phyloP scores from a whole-genome alignment of 2,329 filamentous ascomycete species.

The Conoideocrella luteorostrata region DNA sequence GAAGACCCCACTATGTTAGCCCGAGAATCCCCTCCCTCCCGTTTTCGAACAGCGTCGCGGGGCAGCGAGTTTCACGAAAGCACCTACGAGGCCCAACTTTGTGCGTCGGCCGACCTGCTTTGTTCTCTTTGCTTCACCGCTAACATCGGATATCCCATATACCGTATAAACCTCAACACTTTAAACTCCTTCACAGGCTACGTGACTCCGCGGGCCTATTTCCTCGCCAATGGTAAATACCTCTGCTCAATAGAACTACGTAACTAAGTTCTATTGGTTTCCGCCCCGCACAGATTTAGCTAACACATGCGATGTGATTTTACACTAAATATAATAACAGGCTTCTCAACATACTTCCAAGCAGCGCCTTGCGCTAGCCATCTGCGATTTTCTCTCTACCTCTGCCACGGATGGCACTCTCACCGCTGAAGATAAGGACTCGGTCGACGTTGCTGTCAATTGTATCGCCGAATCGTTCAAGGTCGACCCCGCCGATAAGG shows the following conservation, averaged over 20 bases:
- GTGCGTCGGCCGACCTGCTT: neutral
- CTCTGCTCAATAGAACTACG: neutral
- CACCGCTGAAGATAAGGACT: slow-evolving; percentile 80
- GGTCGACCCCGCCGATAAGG: slow-evolving; percentile 74
- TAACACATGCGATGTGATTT: too few relatives aligned
- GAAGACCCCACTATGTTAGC: neutral
- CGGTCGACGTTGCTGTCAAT: slow-evolving; percentile 87
- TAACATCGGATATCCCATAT: neutral
- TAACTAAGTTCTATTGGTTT: too few relatives aligned
- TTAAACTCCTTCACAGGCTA: neutral
- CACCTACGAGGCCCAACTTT: neutral
- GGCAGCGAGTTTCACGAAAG: neutral
- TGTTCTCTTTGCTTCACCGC: neutral
- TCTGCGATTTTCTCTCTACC: slow-evolving; percentile 87
- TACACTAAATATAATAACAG: slow-evolving; percentile 9
- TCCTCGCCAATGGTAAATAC: slow-evolving; percentile 6
- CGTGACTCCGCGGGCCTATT: neutral
- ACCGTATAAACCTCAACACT: neutral
- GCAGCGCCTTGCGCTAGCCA: slow-evolving; percentile 91
- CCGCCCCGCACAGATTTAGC: too few relatives aligned
- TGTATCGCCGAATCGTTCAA: slow-evolving; percentile 96
- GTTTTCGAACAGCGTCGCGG: neutral
- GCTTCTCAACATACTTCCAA: slow-evolving; percentile 42
- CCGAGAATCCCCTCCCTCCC: too few relatives aligned
- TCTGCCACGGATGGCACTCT: slow-evolving; percentile 86